phyloP scores from a whole-genome alignment of 257 asterid genomes.

The Solanum pennellii region DNA sequence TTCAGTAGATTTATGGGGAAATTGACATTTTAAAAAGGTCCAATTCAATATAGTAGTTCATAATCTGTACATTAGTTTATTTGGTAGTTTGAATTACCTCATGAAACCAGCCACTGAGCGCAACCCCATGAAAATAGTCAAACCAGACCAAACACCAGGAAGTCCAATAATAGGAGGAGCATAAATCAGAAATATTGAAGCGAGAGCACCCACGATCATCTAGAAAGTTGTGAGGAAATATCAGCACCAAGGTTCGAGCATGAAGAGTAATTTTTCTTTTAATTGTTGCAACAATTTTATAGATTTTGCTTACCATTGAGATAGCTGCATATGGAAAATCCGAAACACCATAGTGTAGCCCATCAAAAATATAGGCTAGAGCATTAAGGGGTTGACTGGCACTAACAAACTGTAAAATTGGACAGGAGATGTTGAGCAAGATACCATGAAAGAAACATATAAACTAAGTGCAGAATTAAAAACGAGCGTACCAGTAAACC shows the following conservation, averaged over 20 bases:
- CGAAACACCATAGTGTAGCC: constrained; percentile 37
- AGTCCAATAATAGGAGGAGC: constrained; percentile 29
- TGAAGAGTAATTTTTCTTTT: background rate
- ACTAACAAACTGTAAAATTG: constrained; percentile 26
- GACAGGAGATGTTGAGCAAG: background rate
- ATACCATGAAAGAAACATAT: background rate
- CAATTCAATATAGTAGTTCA: background rate
- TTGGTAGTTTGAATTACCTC: constrained; percentile 11
- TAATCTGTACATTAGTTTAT: background rate
- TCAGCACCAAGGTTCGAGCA: background rate
- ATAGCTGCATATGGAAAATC: constrained; percentile 31
- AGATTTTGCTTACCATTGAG: constrained; percentile 23
- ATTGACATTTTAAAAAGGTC: background rate
- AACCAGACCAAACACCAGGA: constrained; percentile 34
- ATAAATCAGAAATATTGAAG: constrained; percentile 27
- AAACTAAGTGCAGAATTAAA: background rate
- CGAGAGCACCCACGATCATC: constrained; percentile 32
- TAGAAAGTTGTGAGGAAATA: background rate
- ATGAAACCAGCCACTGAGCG: constrained; percentile 24
- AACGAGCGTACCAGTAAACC: constrained; percentile 19
- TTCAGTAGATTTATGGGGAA: background rate
- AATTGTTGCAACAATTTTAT: background rate
- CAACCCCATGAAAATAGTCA: constrained; percentile 33
- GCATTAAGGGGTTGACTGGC: constrained; percentile 39
- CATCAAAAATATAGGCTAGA: constrained; percentile 34